These are phyloP conservation scores for Podaxis carcinomalis DNA, from an alignment of 768 basidiomycete genomes.

Conservation along the genomic window DNA sequence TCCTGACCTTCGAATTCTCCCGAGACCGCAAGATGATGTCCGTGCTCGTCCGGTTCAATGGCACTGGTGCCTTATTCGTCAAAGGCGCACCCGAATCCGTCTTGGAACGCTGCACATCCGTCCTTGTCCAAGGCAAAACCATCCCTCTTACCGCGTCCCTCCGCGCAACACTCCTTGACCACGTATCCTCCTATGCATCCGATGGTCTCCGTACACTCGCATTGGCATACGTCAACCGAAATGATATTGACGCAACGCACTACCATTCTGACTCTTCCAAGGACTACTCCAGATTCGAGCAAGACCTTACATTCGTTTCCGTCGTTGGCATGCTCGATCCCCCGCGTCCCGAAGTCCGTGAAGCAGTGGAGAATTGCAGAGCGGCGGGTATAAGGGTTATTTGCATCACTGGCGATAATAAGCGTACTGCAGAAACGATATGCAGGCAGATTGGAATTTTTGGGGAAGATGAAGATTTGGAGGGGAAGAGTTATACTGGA, in stretches of 20 bases:
- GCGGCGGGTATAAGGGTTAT: constrained; percentile 94
- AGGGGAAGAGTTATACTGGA: constrained; percentile 95
- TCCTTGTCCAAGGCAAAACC: constrained; percentile 57
- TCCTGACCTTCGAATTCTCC: constrained; percentile 96
- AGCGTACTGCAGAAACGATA: constrained; percentile 96
- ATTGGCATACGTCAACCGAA: constrained; percentile 78
- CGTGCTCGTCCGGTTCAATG: constrained; percentile 73
- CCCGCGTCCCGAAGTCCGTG: constrained; percentile 88
- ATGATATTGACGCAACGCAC: constrained; percentile 72
- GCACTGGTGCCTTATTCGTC: constrained; percentile 76
- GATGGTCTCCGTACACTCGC: constrained; percentile 89
- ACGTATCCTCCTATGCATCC: constrained; percentile 69
- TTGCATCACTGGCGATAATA: constrained; percentile 98
- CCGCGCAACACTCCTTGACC: constrained; percentile 55
- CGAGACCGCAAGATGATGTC: constrained; percentile 99
- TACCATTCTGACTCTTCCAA: constrained; percentile 75
- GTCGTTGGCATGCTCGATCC: constrained; percentile 98
- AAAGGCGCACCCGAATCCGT: constrained; percentile 98
- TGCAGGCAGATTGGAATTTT: constrained; percentile 97
- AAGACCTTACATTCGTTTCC: constrained; percentile 89
- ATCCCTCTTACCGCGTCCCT: constrained; percentile 64
- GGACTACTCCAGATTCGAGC: constrained; percentile 90
- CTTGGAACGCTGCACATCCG: constrained; percentile 80
- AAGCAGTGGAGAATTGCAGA: constrained; percentile 84
- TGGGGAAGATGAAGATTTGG: constrained; percentile 77